Evolutionary conservation across 352 stramenopile genomes (phyloP).

Genomic region (Phytophthora sansomeana): DNA sequence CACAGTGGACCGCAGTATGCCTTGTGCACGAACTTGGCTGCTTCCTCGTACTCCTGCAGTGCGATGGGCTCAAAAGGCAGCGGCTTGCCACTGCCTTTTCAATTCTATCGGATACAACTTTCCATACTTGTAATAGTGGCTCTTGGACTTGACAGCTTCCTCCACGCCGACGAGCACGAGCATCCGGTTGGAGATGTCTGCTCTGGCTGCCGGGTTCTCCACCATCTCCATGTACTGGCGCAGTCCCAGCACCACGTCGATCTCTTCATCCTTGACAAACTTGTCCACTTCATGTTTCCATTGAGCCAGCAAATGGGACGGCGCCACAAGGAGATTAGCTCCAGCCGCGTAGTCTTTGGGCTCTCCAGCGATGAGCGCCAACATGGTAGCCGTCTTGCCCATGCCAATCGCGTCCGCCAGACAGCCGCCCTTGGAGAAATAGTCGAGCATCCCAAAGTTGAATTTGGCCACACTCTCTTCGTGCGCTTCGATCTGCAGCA

Average conservation of each 20-base stretch:
- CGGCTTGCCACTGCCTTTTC: constrained; percentile 37
- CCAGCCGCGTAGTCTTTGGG: constrained; percentile 54
- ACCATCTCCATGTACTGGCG: constrained; percentile 60
- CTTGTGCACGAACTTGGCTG: constrained; percentile 85
- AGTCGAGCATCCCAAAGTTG: constrained; percentile 81
- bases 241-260: constrained; percentile 79
- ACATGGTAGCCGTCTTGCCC: constrained; percentile 86
- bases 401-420: constrained; percentile 85
- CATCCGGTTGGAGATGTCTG: constrained; percentile 74
- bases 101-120: constrained; percentile 63
- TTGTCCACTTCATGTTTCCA: constrained; percentile 86
- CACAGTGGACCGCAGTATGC: constrained; percentile 81
- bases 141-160: constrained; percentile 69
- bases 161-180: constrained; percentile 85
- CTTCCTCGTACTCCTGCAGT: constrained; percentile 70
- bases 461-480: constrained; percentile 71
- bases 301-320: constrained; percentile 81
- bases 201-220: constrained; percentile 32
- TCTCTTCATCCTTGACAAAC: constrained; percentile 68
- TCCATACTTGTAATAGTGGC: constrained; percentile 68
- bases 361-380: constrained; percentile 76
- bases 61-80: constrained; percentile 55
- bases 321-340: constrained; percentile 78
- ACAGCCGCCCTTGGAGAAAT: constrained; percentile 75
- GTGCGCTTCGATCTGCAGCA: constrained; percentile 81